phyloP scores from a whole-genome alignment of 352 stramenopile species.

The Globisporangium camurandrum region DNA sequence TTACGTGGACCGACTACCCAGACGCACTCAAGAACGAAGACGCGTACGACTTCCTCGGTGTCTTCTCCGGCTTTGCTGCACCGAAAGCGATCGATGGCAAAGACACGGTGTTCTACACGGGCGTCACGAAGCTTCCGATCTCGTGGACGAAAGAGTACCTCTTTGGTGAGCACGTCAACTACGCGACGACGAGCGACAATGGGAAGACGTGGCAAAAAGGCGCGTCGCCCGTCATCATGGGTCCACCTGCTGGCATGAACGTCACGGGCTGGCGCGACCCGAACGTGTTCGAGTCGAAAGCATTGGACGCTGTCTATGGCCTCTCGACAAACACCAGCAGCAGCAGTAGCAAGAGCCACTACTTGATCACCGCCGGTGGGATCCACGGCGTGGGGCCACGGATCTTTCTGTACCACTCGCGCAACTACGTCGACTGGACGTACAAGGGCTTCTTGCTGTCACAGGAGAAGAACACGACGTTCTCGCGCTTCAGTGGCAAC shows the following conservation, averaged over 20 bases:
- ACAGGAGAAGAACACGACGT: conserved; percentile 63
- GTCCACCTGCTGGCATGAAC: conserved; percentile 35
- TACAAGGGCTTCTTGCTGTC: conserved; percentile 67
- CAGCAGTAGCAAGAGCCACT: conserved; percentile 29
- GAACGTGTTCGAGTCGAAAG: conserved; percentile 47
- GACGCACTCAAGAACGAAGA: conserved; percentile 44
- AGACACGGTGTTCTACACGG: conserved; percentile 63
- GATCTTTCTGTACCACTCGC: conserved; percentile 60
- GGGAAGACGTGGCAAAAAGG: conserved; percentile 62
- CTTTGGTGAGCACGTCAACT: conserved; percentile 60
- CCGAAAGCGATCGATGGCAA: conserved; percentile 52
- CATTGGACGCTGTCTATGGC: conserved; percentile 24
- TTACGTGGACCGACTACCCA: conserved; percentile 64
- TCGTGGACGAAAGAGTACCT: conserved; percentile 37
- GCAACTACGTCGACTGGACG: conserved; percentile 51
- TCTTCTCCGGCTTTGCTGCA: conserved; percentile 66
- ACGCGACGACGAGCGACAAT: conserved; percentile 46
- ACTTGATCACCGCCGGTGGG: conserved; percentile 45
- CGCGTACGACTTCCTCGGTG: conserved; percentile 63
- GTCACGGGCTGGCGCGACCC: conserved; percentile 64
- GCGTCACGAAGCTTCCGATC: no score
- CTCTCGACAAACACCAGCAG: neutral
- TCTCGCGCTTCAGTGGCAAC: conserved; percentile 43
- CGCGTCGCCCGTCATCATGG: conserved; percentile 34
- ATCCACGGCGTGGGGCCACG: conserved; percentile 42